phyloP scores from a whole-genome alignment of 768 basidiomycete species.

The Lactarius quietus region DNA sequence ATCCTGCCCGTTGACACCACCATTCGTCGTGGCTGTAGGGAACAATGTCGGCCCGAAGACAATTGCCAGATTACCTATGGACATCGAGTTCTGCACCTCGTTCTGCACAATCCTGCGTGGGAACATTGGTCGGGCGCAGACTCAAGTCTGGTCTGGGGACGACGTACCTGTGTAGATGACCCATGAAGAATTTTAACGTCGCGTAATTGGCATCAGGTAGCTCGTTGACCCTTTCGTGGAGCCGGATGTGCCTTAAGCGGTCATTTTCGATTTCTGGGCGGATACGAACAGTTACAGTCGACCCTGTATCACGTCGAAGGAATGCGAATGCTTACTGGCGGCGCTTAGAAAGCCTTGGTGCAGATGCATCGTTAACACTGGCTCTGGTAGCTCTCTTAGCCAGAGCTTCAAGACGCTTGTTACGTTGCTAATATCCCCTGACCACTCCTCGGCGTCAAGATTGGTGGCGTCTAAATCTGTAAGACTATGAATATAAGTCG shows the following conservation, averaged over 20 bases:
- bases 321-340: conserved; percentile 60
- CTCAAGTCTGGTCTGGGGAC: background rate
- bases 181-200: conserved; percentile 92
- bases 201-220: conserved; percentile 99
- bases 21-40: conserved; percentile 53
- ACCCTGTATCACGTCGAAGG: background rate
- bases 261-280: conserved; percentile 85
- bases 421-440: conserved; percentile 92
- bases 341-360: conserved; percentile 96
- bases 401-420: conserved; percentile 94
- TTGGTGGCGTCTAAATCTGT: conserved; percentile 84
- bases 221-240: conserved; percentile 97
- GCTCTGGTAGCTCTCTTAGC: conserved; percentile 95
- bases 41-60: conserved; percentile 98
- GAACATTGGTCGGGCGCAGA: background rate
- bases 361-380: conserved; percentile 75
- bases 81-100: conserved; percentile 85
- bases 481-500: background rate
- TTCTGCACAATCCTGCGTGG: conserved; percentile 65
- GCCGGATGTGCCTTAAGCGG: conserved; percentile 87
- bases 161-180: conserved; percentile 83
- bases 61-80: conserved; percentile 87
- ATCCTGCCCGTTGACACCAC: conserved; percentile 37
- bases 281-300: background rate
- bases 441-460: conserved; percentile 86